phyloP scores from a whole-genome alignment of 108 stramenopile species.

The Cylindrotheca closterium region DNA sequence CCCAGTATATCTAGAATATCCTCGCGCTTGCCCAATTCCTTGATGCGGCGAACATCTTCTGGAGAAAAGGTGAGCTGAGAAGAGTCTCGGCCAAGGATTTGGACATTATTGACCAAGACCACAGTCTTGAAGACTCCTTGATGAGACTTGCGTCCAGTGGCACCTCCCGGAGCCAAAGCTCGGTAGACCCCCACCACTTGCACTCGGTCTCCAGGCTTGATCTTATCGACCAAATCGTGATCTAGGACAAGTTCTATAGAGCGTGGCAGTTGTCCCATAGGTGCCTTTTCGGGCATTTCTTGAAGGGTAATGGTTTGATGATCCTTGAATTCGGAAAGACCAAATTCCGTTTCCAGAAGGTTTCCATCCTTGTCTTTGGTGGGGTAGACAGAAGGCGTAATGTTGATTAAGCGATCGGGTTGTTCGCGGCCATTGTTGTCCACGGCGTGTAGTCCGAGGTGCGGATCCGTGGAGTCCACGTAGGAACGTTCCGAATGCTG shows the following conservation, averaged over 20 bases:
- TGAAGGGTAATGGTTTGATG: constrained; percentile 95
- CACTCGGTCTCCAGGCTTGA: constrained; percentile 98
- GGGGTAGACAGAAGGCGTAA: constrained; percentile 89
- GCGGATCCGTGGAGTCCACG: constrained; percentile 95
- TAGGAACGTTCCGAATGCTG: constrained; percentile 80
- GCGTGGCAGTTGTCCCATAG: constrained; percentile 98
- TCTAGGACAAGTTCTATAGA: constrained; percentile 91
- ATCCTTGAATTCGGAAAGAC: constrained; percentile 93
- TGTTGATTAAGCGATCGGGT: constrained; percentile 66
- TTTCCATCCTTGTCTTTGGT: constrained; percentile 91
- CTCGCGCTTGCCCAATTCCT: constrained; percentile 65
- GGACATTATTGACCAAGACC: constrained; percentile 93
- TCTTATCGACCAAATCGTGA: constrained; percentile 91
- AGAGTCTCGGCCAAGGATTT: constrained; percentile 87
- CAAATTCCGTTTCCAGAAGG: constrained; percentile 95
- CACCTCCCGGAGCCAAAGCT: constrained; percentile 67
- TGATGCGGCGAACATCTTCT: constrained; percentile 82
- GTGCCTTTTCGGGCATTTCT: constrained; percentile 96
- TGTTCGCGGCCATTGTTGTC: constrained; percentile 75
- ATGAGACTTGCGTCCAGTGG: constrained; percentile 38
- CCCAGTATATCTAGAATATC: constrained; percentile 84
- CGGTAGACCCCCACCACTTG: constrained; percentile 90
- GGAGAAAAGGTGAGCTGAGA: constrained; percentile 73
- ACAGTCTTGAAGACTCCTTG: constrained; percentile 93
- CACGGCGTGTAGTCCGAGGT: constrained; percentile 79